A percentile compares a stretch with the other conserved stretches of the same genome.
Evolutionary conservation across 768 basidiomycete species (phyloP).

Genomic region (Suillus clintonianus): DNA sequence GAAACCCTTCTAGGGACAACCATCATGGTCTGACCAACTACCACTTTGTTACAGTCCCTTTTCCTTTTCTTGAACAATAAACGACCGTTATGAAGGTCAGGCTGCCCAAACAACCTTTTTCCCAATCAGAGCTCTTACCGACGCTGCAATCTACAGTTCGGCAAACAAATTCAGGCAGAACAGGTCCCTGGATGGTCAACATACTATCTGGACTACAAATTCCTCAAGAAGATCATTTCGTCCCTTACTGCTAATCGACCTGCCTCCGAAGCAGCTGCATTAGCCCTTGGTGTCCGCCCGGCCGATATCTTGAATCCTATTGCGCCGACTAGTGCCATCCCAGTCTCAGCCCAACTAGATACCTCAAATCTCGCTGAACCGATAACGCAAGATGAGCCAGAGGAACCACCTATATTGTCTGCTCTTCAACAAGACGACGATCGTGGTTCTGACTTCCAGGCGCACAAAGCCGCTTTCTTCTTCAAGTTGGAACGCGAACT

Average conservation of each 20-base stretch:
- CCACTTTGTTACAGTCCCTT: conserved; percentile 10
- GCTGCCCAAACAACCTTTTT: conserved; percentile 1
- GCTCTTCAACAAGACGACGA: conserved; percentile 66
- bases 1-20: conserved; percentile 15
- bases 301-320: conserved; percentile 44
- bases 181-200: conserved; percentile 96
- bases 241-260: conserved; percentile 89
- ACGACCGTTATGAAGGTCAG: conserved; percentile 33
- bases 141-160: conserved; percentile 63
- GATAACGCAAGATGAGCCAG: conserved; percentile 40
- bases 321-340: conserved; percentile 26
- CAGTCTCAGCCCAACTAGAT: conserved; percentile 30
- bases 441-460: conserved; percentile 84
- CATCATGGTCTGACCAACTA: conserved; percentile 29
- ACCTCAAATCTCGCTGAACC: conserved; percentile 10
- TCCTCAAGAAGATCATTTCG: conserved; percentile 97
- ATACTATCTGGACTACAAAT: conserved; percentile 98
- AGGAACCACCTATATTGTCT: conserved; percentile 60
- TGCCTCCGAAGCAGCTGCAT: conserved; percentile 84
- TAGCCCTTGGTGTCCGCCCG: conserved; percentile 82
- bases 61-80: conserved; percentile 7
- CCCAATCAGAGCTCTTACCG: not conserved
- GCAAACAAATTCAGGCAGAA: conserved; percentile 94
- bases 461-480: conserved; percentile 97
- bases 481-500: conserved; percentile 97